Evolutionary conservation across 768 basidiomycete genomes (phyloP).

Genomic region (Rubroboletus pulcherrimus): DNA sequence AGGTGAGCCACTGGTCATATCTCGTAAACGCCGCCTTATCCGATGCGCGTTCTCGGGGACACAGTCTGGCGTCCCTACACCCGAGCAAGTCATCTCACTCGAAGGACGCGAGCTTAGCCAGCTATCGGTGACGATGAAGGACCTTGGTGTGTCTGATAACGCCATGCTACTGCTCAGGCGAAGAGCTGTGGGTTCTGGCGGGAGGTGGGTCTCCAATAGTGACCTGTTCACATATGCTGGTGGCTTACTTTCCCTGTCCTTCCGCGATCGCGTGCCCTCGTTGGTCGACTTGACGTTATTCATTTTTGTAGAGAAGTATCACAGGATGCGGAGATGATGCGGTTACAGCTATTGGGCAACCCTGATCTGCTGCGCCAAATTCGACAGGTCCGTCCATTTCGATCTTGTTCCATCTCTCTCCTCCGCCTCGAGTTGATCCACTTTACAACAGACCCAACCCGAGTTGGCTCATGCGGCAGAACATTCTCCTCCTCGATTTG

Average conservation of each 20-base stretch:
- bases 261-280: background rate
- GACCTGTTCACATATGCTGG: background rate
- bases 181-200: constrained; percentile 46
- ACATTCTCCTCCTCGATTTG: constrained; percentile 69
- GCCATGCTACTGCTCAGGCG: constrained; percentile 68
- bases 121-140: constrained; percentile 63
- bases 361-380: constrained; percentile 75
- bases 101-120: constrained; percentile 63
- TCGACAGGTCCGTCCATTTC: constrained; percentile 43
- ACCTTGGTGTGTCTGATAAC: constrained; percentile 55
- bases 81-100: constrained; percentile 71
- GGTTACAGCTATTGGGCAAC: constrained; percentile 82
- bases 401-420: too few relatives aligned
- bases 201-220: constrained; percentile 30
- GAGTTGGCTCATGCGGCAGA: constrained; percentile 74
- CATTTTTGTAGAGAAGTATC: constrained; percentile 49
- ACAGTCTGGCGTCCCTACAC: constrained; percentile 70
- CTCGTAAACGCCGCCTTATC: background rate
- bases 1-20: constrained; percentile 52
- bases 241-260: background rate
- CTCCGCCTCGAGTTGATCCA: background rate
- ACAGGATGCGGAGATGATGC: constrained; percentile 87
- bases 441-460: constrained; percentile 58
- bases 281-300: background rate
- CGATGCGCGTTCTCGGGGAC: background rate